Evolutionary conservation across 257 asterid genomes (phyloP).

Genomic region (Handroanthus guayacan): DNA sequence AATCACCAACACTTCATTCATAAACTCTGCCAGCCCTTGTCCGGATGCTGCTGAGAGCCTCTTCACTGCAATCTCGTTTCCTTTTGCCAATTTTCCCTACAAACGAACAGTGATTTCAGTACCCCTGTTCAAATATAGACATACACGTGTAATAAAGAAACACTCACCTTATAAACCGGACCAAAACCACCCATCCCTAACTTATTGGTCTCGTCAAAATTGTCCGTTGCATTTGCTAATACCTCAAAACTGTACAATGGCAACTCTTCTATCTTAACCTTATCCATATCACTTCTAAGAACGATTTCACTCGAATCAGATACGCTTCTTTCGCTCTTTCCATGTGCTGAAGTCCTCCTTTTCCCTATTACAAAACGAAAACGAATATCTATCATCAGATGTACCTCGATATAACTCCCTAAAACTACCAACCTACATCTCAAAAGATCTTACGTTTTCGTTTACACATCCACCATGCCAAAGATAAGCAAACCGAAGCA

Average conservation of each 20-base stretch:
- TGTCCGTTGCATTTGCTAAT: slow-evolving; percentile 41
- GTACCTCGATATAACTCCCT: neutral
- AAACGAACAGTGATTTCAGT: neutral
- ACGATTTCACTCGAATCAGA: slow-evolving; percentile 28
- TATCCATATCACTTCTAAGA: slow-evolving; percentile 33
- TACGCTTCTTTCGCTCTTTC: slow-evolving; percentile 11
- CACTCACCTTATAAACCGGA: slow-evolving; percentile 46
- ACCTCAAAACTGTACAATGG: slow-evolving; percentile 42
- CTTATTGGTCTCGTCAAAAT: slow-evolving; percentile 37
- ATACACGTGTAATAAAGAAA: neutral
- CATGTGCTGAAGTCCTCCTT: neutral
- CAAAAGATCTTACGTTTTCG: slow-evolving; percentile 14
- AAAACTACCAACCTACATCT: neutral
- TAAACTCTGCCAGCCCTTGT: slow-evolving; percentile 51
- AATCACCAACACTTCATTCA: slow-evolving; percentile 54
- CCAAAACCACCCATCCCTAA: slow-evolving; percentile 61
- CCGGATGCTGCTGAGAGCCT: slow-evolving; percentile 50
- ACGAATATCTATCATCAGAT: neutral
- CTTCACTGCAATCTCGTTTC: slow-evolving; percentile 50
- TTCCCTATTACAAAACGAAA: slow-evolving; percentile 24
- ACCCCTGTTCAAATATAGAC: neutral
- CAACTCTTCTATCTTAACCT: slow-evolving; percentile 45
- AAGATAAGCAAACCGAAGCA: slow-evolving; percentile 28
- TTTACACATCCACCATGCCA: slow-evolving; percentile 40
- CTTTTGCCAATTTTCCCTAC: slow-evolving; percentile 47